A percentile compares a stretch with the other conserved stretches of the same genome.
Evolutionary conservation across 2,329 filamentous ascomycete genomes (phyloP).

Genomic region (Massarina eburnea): DNA sequence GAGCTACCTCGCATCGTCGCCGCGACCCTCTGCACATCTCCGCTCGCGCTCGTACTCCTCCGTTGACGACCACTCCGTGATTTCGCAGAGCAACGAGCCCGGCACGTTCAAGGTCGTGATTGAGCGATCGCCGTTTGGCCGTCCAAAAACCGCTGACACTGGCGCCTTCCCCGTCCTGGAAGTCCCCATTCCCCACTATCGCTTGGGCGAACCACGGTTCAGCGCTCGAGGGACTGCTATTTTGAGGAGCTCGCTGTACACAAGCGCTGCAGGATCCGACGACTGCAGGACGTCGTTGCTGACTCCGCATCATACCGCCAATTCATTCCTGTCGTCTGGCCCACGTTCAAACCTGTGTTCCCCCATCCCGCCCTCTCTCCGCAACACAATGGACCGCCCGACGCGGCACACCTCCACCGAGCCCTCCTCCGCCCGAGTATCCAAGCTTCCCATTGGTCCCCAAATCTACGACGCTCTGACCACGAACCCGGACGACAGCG

Average conservation of each 20-base stretch:
- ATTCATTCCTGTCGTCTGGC: constrained; percentile 40
- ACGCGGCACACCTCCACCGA: constrained; percentile 34
- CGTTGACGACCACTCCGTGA: constrained; percentile 61
- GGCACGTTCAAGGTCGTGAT: constrained; percentile 81
- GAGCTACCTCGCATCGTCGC: constrained; percentile 17
- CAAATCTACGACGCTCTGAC: constrained; percentile 82
- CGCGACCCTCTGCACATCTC: constrained; percentile 28
- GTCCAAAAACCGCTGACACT: constrained; percentile 65
- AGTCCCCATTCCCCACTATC: constrained; percentile 80
- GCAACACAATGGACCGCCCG: constrained; percentile 38
- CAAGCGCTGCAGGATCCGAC: constrained; percentile 66
- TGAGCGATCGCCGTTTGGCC: constrained; percentile 64
- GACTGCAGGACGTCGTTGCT: constrained; percentile 66
- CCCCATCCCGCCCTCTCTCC: constrained; percentile 34
- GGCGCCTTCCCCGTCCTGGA: constrained; percentile 62
- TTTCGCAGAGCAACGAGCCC: constrained; percentile 56
- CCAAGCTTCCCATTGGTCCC: constrained; percentile 51
- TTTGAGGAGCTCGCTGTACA: constrained; percentile 78
- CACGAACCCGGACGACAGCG: constrained; percentile 76
- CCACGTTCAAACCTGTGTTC: constrained; percentile 42
- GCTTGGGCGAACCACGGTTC: constrained; percentile 79
- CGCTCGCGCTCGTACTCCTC: constrained; percentile 79
- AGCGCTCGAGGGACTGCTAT: constrained; percentile 74
- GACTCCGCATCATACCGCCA: constrained; percentile 43
- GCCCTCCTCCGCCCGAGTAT: constrained; percentile 39